These are phyloP conservation scores for Beauveria pseudobassiana DNA, from an alignment of 2,329 filamentous ascomycete genomes.

Conservation along the genomic window DNA sequence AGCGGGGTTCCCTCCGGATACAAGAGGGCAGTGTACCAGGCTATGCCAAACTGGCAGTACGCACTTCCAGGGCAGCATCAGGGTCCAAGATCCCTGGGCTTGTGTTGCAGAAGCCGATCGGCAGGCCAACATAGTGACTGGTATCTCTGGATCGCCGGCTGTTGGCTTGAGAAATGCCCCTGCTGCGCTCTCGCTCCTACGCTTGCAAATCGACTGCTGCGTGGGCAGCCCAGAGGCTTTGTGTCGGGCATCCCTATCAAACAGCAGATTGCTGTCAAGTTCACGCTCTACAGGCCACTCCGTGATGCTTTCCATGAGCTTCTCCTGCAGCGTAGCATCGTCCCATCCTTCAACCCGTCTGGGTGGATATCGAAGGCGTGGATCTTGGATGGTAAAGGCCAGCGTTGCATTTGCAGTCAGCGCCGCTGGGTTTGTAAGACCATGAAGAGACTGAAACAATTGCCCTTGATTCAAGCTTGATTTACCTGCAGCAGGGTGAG, in stretches of 20 bases:
- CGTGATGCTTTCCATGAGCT: constrained; percentile 53
- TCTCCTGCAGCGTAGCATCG: constrained; percentile 26
- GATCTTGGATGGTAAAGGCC: constrained; percentile 68
- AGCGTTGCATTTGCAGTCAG: constrained; percentile 65
- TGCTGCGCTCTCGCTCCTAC: constrained; percentile 56
- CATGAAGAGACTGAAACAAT: constrained; percentile 44
- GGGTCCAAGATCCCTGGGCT: constrained; percentile 66
- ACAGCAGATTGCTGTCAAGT: constrained; percentile 47
- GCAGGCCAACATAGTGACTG: constrained; percentile 61
- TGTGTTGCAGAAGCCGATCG: constrained; percentile 39
- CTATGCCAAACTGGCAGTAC: constrained; percentile 80
- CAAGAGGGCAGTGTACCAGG: constrained; percentile 73
- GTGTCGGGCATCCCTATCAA: constrained; percentile 59
- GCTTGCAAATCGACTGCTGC: constrained; percentile 74
- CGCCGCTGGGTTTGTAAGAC: constrained; percentile 59
- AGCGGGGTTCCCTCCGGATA: constrained; percentile 73
- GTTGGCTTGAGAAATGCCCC: constrained; percentile 54
- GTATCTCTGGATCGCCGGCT: constrained; percentile 65
- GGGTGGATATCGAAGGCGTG: constrained; percentile 71
- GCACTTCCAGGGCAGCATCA: constrained; percentile 86
- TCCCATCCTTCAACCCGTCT: constrained; percentile 40
- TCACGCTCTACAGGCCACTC: constrained; percentile 58
- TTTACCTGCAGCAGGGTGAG: constrained; percentile 30
- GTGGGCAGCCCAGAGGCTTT: constrained; percentile 59
- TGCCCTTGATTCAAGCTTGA: constrained; percentile 32